phyloP scores from a whole-genome alignment of 2,329 filamentous ascomycete genomes.

The Verticillium nonalfalfae region DNA sequence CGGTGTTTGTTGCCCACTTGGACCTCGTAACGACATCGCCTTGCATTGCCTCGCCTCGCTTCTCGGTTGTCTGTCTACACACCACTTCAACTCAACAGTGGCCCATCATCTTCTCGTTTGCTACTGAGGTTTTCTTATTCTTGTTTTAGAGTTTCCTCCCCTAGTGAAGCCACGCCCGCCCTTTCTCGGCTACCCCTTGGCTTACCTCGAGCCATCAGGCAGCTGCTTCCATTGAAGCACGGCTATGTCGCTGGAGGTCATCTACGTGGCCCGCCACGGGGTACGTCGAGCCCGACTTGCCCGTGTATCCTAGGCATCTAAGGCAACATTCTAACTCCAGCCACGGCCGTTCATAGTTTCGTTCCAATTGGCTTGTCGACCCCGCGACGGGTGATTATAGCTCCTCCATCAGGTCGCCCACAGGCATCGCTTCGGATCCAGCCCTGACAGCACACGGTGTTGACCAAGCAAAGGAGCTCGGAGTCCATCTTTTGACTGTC shows the following conservation, averaged over 20 bases:
- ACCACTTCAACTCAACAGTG: not conserved
- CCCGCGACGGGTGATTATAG: slow-evolving; percentile 72
- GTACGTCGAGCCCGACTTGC: slow-evolving; percentile 40
- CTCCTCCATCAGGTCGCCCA: slow-evolving; percentile 69
- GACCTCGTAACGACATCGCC: not conserved
- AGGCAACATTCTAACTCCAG: not conserved
- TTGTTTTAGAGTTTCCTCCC: not conserved
- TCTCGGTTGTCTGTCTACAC: not conserved
- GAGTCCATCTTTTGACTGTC: slow-evolving; percentile 52
- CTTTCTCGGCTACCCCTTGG: not conserved
- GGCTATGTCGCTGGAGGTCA: slow-evolving; percentile 59
- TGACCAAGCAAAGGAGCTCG: slow-evolving; percentile 74
- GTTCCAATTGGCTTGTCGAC: slow-evolving; percentile 84
- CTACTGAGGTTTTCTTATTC: not conserved
- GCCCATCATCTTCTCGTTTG: not conserved
- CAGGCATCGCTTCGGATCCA: slow-evolving; percentile 81
- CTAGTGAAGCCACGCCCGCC: not conserved
- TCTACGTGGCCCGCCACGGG: slow-evolving; percentile 70
- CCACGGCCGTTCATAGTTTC: slow-evolving; percentile 55
- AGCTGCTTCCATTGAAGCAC: not conserved
- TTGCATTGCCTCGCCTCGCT: not conserved
- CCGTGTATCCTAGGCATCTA: not conserved
- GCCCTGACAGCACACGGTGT: slow-evolving; percentile 83
- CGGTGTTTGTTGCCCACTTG: not conserved
- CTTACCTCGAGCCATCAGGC: not conserved